Base-by-base conservation (phyloP, 164 flowering plant genomes). In the Annona cherimola region DNA sequence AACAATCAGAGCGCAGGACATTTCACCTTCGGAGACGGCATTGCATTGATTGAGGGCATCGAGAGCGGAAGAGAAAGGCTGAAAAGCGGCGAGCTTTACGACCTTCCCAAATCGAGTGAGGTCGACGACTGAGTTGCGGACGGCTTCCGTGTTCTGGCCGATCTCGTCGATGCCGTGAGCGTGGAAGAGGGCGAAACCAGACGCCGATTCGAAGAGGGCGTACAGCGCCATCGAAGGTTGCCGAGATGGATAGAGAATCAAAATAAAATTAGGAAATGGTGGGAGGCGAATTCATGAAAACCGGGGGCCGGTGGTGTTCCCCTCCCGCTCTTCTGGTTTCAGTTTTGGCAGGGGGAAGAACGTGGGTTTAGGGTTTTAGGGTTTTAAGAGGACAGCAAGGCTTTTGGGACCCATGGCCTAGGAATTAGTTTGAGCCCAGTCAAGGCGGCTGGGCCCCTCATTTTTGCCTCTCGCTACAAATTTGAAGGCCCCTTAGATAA, bases 41-140 rank as follows among this genome's bases (percentile, higher is more conserved):
- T 92, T 94, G 77, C 86, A 80, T 65, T 94, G 99, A 11, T 88
- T 89, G 42, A 95, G 97, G 26, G 97, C 98, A 77, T 95, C 99
- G 3, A 89, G 82, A 8, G 98, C 97, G 11, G 94, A 91, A 42
- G 86, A 86, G 69, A 87, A 95, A 0, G 99, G 97, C 12, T 79
- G 82, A 73, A 93, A 95, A 20, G 92, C 92, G 0, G 74, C 71
- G 46, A 95, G 93, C 83, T 87, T 78, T 4, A 95, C 99, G 4
- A 93, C 98, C 76, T 89, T 88, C 0, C 98, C 98, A 76, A 96
- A 93, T 3, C 98, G 86, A 66, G 82, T 89, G 63, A 93, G 84
- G 74, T 93, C 97, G 2, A 78, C 7, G 9, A 96, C 84, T 11
- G 98, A 90, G 79, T 72, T 87, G 14, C 91, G 82, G 18, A 93